A percentile compares a stretch with the other conserved stretches of the same genome.
Conservation (phyloP, 2,329 filamentous ascomycete genomes). For the Bipolaris zeicola region DNA sequence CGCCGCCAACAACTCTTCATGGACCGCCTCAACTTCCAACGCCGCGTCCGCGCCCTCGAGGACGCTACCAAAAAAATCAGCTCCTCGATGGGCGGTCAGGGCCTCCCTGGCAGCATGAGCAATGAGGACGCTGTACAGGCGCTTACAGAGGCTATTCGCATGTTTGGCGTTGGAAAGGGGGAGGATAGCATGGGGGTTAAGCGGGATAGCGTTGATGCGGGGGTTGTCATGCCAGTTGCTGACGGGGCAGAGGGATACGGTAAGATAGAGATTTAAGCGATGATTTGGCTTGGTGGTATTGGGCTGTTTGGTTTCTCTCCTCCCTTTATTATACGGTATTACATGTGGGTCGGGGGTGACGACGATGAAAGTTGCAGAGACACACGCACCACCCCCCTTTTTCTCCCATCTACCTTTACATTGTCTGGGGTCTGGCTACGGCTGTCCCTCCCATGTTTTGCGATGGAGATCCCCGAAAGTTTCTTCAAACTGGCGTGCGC, state of each 20-base stretch:
- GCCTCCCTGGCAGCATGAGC: slow-evolving; percentile 39
- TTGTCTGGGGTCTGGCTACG: too few species aligned
- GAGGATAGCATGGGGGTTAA: slow-evolving; percentile 45
- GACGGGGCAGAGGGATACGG: slow-evolving; percentile 43
- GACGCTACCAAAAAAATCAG: slow-evolving; percentile 65
- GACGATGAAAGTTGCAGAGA: too few species aligned
- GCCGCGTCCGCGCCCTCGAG: slow-evolving; percentile 82
- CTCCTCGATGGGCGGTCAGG: slow-evolving; percentile 35
- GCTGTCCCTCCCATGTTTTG: too few species aligned
- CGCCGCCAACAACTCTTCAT: slow-evolving; percentile 92
- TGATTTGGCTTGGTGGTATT: not conserved
- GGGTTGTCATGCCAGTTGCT: slow-evolving; percentile 33
- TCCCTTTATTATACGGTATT: too few species aligned
- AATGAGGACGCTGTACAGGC: slow-evolving; percentile 42
- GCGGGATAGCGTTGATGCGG: slow-evolving; percentile 35
- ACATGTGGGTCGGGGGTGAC: too few species aligned
- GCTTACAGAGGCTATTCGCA: slow-evolving; percentile 42
- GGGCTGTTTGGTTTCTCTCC: too few species aligned
- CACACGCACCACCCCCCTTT: too few species aligned
- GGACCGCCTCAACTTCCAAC: slow-evolving; percentile 88
- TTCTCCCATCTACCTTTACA: too few species aligned
- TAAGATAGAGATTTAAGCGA: slow-evolving; percentile 42
- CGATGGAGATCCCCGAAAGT: too few species aligned
- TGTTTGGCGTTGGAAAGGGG: slow-evolving; percentile 46
- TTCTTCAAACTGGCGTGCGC: not conserved